Evolutionary conservation across 768 basidiomycete genomes (phyloP).

Genomic region (Serendipita sp.): DNA sequence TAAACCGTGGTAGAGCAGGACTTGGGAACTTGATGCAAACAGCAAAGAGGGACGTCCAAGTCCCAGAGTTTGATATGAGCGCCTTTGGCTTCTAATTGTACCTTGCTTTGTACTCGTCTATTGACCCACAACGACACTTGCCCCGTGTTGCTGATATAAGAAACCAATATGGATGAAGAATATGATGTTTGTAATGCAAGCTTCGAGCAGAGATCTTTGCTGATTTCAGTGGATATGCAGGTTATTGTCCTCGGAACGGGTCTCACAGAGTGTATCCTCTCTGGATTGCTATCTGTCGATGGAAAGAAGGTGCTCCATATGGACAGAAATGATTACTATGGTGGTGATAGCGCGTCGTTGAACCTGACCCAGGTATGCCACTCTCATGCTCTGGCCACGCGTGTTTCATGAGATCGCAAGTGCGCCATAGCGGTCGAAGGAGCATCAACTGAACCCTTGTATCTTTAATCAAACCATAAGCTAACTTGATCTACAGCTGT

Average conservation of each 20-base stretch:
- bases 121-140: no score
- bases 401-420: no score
- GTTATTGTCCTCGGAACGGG: slow-evolving; percentile 92
- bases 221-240: slow-evolving; percentile 23
- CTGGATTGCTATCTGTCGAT: slow-evolving; percentile 94
- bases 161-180: slow-evolving; percentile 85
- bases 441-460: no score
- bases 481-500: slow-evolving; percentile 43
- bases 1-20: slow-evolving; percentile 33
- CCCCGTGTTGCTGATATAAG: neutral
- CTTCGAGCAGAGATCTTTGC: neutral
- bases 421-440: no score
- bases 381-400: neutral
- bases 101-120: neutral
- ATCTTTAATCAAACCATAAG: neutral
- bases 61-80: slow-evolving; percentile 79
- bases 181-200: slow-evolving; percentile 55
- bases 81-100: slow-evolving; percentile 40
- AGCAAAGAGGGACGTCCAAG: slow-evolving; percentile 74
- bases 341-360: slow-evolving; percentile 90
- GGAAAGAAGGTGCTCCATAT: slow-evolving; percentile 99
- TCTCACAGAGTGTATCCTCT: slow-evolving; percentile 95
- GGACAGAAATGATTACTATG: slow-evolving; percentile 98
- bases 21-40: slow-evolving; percentile 77
- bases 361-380: slow-evolving; percentile 82